Conservation (phyloP, 148 eudicot species). For the Amaranthus cruentus region DNA sequence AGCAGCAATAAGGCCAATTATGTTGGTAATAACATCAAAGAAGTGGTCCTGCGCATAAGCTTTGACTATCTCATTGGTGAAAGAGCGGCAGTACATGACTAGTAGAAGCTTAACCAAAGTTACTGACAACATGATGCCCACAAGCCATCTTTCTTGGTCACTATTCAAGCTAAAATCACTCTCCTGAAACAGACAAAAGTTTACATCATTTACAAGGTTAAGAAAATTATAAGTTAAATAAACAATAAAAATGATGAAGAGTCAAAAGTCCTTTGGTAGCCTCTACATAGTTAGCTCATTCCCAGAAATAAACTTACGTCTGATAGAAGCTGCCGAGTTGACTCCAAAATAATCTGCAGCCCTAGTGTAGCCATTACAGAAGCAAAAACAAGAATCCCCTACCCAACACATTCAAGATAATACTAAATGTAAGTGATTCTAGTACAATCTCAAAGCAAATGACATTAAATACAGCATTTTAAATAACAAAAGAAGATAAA, state of each 20-base stretch:
- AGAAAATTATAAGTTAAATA: not conserved
- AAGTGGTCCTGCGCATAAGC: conserved; percentile 98
- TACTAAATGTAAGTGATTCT: not conserved
- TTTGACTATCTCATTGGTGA: conserved; percentile 90
- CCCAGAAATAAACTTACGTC: conserved; percentile 35
- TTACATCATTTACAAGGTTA: not conserved
- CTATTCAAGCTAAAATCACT: conserved; percentile 43
- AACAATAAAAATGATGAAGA: not conserved
- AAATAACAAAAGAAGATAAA: not conserved
- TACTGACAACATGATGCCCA: conserved; percentile 85
- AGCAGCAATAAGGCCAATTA: conserved; percentile 85
- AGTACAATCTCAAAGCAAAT: not conserved
- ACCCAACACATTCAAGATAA: conserved; percentile 7
- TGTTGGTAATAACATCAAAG: conserved; percentile 91
- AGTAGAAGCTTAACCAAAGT: conserved; percentile 69
- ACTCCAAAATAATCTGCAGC: conserved; percentile 70
- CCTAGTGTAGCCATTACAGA: conserved; percentile 98
- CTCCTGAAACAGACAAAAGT: conserved; percentile 31
- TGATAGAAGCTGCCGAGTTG: conserved; percentile 49
- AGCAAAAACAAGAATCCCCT: conserved; percentile 95
- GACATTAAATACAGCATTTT: not conserved
- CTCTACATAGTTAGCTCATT: not conserved
- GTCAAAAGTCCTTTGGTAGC: not conserved
- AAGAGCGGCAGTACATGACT: conserved; percentile 80
- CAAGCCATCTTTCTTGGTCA: conserved; percentile 73